These are phyloP conservation scores for Aspergillus aculeatus DNA, from an alignment of 2,329 filamentous ascomycete species.

Conservation along the genomic window DNA sequence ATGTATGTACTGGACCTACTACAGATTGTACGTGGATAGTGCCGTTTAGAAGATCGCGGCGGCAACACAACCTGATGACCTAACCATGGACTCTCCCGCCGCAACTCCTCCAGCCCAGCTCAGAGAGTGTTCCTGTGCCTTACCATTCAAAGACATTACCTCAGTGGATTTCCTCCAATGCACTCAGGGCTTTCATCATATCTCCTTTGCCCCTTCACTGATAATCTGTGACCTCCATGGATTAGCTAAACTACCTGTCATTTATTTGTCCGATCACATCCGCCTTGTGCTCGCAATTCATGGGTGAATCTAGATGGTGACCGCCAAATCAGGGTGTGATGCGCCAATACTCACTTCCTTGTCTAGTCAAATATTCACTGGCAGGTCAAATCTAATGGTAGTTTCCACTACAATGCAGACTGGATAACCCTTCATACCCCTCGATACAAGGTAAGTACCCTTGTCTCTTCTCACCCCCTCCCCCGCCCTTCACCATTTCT, in stretches of 20 bases:
- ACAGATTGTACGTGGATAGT: no score
- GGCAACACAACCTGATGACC: constrained; percentile 5
- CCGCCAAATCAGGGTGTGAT: constrained; percentile 16
- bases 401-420: constrained; percentile 19
- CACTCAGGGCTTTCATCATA: neutral
- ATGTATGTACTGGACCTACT: no score
- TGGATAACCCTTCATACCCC: constrained; percentile 12
- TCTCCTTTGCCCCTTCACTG: neutral
- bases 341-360: constrained; percentile 7
- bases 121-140: neutral
- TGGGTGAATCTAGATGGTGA: constrained; percentile 17
- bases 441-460: constrained; percentile 14
- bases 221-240: neutral
- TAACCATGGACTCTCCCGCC: neutral
- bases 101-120: neutral
- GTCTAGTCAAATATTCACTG: constrained; percentile 4
- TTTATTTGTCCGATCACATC: neutral
- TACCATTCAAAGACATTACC: neutral
- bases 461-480: neutral
- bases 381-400: constrained; percentile 9
- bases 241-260: neutral
- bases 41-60: constrained; percentile 4
- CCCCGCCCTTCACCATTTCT: neutral
- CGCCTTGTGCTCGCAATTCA: neutral
- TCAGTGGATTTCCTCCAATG: neutral